Conservation (phyloP, 192 early-diverging fungal species). For the Backusella westeae region DNA sequence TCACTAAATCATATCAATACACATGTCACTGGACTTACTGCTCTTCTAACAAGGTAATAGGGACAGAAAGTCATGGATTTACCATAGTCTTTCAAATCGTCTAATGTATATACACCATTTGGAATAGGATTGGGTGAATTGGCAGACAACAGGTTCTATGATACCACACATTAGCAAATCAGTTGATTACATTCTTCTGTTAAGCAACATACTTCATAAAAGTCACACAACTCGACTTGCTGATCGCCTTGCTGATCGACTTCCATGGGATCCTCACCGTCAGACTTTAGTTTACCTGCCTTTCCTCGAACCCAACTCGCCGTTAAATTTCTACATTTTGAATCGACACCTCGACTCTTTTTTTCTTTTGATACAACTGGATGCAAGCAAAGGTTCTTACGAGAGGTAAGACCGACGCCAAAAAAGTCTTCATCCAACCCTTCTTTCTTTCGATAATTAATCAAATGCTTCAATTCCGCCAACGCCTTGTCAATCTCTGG, state of each 20-base stretch:
- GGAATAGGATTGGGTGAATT: slow-evolving; percentile 65
- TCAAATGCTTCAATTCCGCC: slow-evolving; percentile 90
- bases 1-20: neutral
- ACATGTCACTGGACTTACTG: slow-evolving; percentile 49
- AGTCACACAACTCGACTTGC: slow-evolving; percentile 65
- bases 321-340: slow-evolving; percentile 88
- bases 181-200: too few species aligned
- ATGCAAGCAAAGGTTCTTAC: slow-evolving; percentile 95
- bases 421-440: slow-evolving; percentile 81
- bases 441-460: slow-evolving; percentile 73
- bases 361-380: slow-evolving; percentile 86
- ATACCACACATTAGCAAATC: slow-evolving; percentile 14
- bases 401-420: slow-evolving; percentile 88
- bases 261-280: slow-evolving; percentile 14
- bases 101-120: slow-evolving; percentile 93
- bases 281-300: slow-evolving; percentile 34
- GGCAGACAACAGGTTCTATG: slow-evolving; percentile 64
- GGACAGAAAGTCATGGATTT: slow-evolving; percentile 80
- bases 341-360: slow-evolving; percentile 84
- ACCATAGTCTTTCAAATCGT: slow-evolving; percentile 86
- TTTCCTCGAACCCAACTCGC: slow-evolving; percentile 87
- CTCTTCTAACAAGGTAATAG: slow-evolving; percentile 87
- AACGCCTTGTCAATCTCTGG: slow-evolving; percentile 99
- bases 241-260: slow-evolving; percentile 17
- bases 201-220: slow-evolving; percentile 65